Evolutionary conservation across 768 basidiomycete species (phyloP).

Genomic region (Boletales sp.): DNA sequence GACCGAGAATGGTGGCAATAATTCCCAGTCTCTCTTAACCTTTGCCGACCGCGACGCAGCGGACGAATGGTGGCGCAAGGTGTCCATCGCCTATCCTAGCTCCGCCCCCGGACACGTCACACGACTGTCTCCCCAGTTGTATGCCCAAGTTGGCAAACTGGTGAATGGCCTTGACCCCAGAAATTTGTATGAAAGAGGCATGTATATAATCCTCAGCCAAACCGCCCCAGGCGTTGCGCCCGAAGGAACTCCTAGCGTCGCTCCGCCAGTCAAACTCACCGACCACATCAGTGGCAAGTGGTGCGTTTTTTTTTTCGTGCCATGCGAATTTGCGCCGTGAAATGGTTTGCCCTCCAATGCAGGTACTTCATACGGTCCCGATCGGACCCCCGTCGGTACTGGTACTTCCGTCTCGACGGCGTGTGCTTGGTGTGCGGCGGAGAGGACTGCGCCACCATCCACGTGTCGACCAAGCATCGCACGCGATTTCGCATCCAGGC

Average conservation of each 20-base stretch:
- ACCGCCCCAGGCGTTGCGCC: too few species aligned
- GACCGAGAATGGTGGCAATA: not conserved
- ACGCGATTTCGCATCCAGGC: not conserved
- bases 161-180: too few species aligned
- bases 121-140: slow-evolving; percentile 4
- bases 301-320: not conserved
- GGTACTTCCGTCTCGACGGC: not conserved
- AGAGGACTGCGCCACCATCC: not conserved
- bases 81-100: slow-evolving; percentile 14
- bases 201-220: too few species aligned
- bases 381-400: slow-evolving; percentile 1
- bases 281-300: slow-evolving; percentile 5
- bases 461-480: slow-evolving; percentile 3
- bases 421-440: slow-evolving; percentile 3
- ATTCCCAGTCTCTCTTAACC: slow-evolving; percentile 10
- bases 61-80: slow-evolving; percentile 26
- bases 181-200: too few species aligned
- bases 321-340: too few species aligned
- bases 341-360: too few species aligned
- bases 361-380: slow-evolving; percentile 6
- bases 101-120: not conserved
- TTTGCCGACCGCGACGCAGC: slow-evolving; percentile 22
- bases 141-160: not conserved
- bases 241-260: not conserved
- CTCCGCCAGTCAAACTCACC: not conserved